These are phyloP conservation scores for Alectoria sarmentosa DNA, from an alignment of 495 filamentous ascomycete genomes.

Conservation along the genomic window DNA sequence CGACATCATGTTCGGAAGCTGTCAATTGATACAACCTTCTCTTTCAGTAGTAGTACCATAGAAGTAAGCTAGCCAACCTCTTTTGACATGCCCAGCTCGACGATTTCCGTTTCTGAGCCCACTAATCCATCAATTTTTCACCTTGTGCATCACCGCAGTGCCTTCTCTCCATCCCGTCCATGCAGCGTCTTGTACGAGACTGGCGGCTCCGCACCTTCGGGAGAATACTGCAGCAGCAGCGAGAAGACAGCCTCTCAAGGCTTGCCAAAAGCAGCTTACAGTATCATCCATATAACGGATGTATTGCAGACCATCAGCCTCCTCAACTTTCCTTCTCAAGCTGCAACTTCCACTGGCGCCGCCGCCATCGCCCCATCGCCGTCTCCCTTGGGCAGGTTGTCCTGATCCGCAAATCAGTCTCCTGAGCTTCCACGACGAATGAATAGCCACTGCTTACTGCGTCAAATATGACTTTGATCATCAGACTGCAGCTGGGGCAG, in stretches of 20 bases:
- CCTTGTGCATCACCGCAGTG: not conserved
- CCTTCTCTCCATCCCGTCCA: not conserved
- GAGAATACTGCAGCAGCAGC: not conserved
- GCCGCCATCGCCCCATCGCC: slow-evolving; percentile 5
- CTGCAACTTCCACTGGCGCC: slow-evolving; percentile 19
- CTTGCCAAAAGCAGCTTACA: not conserved
- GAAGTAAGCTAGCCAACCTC: not conserved
- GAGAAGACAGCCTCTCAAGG: not conserved
- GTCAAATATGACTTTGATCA: slow-evolving; percentile 94
- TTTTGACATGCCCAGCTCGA: not conserved
- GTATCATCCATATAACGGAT: too few species aligned
- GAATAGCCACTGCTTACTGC: slow-evolving; percentile 42
- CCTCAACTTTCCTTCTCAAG: slow-evolving; percentile 3
- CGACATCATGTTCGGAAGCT: not conserved
- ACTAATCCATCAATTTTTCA: not conserved
- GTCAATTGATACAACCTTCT: not conserved
- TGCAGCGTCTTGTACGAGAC: not conserved
- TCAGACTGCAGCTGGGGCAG: slow-evolving; percentile 92
- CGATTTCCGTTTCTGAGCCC: not conserved
- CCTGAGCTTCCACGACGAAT: not conserved
- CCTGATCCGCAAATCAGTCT: slow-evolving; percentile 17
- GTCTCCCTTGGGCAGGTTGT: slow-evolving; percentile 27
- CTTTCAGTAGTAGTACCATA: not conserved
- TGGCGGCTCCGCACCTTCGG: not conserved
- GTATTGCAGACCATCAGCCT: not conserved